Conservation (phyloP, 768 basidiomycete species). For the Collybiopsis confluens region DNA sequence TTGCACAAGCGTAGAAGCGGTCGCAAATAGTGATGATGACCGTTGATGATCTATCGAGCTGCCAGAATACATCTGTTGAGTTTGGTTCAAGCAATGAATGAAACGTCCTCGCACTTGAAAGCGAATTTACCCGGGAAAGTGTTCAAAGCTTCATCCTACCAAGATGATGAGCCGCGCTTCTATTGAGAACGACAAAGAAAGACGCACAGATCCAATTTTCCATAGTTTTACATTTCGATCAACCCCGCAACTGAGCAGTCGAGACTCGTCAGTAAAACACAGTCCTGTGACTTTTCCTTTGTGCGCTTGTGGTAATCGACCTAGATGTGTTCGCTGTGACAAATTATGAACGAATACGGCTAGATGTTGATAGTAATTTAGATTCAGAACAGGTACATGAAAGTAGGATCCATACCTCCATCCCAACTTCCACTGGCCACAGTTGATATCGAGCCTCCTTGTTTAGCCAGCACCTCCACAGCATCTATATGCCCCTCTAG, state of each 20-base stretch:
- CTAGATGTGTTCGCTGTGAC: conserved; percentile 46
- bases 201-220: conserved; percentile 43
- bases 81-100: not conserved
- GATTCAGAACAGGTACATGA: not conserved
- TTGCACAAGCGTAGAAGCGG: conserved; percentile 89
- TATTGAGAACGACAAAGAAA: not conserved
- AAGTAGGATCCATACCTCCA: conserved; percentile 61
- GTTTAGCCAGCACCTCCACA: conserved; percentile 79
- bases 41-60: conserved; percentile 95
- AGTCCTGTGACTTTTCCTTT: conserved; percentile 84
- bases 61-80: not conserved
- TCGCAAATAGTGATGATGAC: conserved; percentile 85
- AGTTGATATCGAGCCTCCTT: conserved; percentile 66
- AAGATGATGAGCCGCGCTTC: too few species aligned
- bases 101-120: conserved; percentile 66
- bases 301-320: conserved; percentile 67
- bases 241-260: conserved; percentile 74
- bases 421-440: conserved; percentile 95
- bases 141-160: conserved; percentile 53
- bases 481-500: conserved; percentile 94
- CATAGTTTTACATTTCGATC: conserved; percentile 84
- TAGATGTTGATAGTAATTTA: conserved; percentile 21
- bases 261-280: conserved; percentile 61
- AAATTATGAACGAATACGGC: conserved; percentile 87
- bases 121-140: conserved; percentile 83